A percentile compares a stretch with the other conserved stretches of the same genome.
Evolutionary conservation across 352 stramenopile species (phyloP).

Genomic region (Plasmopara muralis): DNA sequence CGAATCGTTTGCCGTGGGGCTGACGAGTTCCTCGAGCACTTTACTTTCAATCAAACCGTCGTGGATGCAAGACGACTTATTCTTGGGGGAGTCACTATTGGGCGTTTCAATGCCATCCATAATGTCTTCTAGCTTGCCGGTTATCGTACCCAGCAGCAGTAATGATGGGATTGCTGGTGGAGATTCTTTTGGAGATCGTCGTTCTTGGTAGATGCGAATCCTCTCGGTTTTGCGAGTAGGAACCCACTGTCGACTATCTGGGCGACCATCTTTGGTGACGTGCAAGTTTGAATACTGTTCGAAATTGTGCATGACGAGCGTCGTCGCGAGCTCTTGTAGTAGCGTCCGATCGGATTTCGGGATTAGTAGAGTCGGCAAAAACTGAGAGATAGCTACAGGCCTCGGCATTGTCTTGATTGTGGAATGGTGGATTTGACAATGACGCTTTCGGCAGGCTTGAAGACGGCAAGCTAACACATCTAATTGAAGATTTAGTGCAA

Average conservation of each 20-base stretch:
- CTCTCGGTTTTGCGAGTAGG: slow-evolving; percentile 18
- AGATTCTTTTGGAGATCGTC: not conserved
- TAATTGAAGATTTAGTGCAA: too few species aligned
- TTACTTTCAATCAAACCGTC: slow-evolving; percentile 29
- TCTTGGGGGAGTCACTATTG: slow-evolving; percentile 28
- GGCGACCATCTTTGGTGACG: slow-evolving; percentile 23
- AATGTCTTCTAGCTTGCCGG: slow-evolving; percentile 29
- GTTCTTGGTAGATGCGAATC: slow-evolving; percentile 30
- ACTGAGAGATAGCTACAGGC: slow-evolving; percentile 20
- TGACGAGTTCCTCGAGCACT: slow-evolving; percentile 25
- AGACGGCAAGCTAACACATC: too few species aligned
- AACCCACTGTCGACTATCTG: slow-evolving; percentile 25
- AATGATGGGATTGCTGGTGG: slow-evolving; percentile 23
- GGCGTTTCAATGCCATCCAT: slow-evolving; percentile 27
- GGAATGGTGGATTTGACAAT: not conserved
- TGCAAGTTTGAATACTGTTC: slow-evolving; percentile 25
- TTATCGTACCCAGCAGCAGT: slow-evolving; percentile 23
- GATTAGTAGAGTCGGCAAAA: slow-evolving; percentile 24
- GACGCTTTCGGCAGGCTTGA: not conserved
- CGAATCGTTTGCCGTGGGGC: slow-evolving; percentile 23
- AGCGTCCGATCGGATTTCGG: slow-evolving; percentile 17
- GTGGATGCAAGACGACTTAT: slow-evolving; percentile 26
- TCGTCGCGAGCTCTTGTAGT: slow-evolving; percentile 21
- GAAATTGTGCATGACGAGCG: slow-evolving; percentile 25
- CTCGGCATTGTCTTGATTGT: slow-evolving; percentile 21